phyloP scores from a whole-genome alignment of 225 moss, liverwort and hornwort genomes.

The Pseudisothecium myosuroides region DNA sequence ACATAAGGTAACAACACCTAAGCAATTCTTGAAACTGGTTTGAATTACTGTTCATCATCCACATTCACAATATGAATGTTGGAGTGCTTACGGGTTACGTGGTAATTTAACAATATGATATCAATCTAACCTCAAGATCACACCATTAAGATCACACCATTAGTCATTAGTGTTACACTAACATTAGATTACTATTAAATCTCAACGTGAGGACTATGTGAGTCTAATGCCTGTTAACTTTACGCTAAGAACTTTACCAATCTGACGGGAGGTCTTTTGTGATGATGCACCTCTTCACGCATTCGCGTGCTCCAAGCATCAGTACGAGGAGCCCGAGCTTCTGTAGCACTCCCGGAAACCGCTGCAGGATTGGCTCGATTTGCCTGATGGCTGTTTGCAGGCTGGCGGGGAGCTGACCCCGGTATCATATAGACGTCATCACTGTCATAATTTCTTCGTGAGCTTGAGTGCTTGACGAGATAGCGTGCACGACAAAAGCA shows the following conservation, averaged over 20 bases:
- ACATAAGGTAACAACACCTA: not conserved
- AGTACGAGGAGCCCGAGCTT: constrained; percentile 63
- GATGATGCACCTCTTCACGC: constrained; percentile 64
- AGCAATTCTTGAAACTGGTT: not conserved
- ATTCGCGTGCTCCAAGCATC: constrained; percentile 98
- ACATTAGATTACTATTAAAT: not conserved
- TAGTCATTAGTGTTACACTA: too few species aligned
- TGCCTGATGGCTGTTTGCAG: constrained; percentile 49
- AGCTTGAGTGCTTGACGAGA: constrained; percentile 23
- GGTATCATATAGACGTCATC: constrained; percentile 74
- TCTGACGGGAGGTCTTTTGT: not conserved
- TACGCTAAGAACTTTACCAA: not conserved
- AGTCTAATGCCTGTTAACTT: not conserved
- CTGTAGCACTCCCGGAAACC: constrained; percentile 31
- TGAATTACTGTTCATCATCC: not conserved
- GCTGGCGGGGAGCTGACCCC: constrained; percentile 45
- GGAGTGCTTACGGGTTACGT: not conserved
- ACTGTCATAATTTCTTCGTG: constrained; percentile 70
- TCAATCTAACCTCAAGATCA: not conserved
- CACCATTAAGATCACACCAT: not conserved
- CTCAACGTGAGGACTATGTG: not conserved
- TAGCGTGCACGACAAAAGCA: constrained; percentile 63
- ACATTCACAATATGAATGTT: not conserved
- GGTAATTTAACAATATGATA: not conserved
- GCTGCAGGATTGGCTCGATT: constrained; percentile 39